Evolutionary conservation across 2,329 filamentous ascomycete genomes (phyloP).

Genomic region (Epichloe coenophiala): DNA sequence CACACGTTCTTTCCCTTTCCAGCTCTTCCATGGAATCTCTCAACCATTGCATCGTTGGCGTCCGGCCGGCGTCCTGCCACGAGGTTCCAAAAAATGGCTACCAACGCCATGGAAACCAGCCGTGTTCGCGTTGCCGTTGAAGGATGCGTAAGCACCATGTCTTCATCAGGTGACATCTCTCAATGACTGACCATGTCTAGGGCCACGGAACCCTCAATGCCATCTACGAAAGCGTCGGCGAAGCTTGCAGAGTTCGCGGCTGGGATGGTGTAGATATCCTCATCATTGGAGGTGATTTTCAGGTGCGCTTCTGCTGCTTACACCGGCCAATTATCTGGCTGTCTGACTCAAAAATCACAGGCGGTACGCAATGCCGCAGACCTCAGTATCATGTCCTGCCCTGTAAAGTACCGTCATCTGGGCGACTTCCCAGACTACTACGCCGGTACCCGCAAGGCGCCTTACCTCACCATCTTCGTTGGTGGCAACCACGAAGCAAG

Average conservation of each 20-base stretch:
- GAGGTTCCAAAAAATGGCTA: slow-evolving; percentile 11
- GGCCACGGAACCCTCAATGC: slow-evolving; percentile 85
- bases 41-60: neutral
- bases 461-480: slow-evolving; percentile 83
- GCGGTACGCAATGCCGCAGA: slow-evolving; percentile 81
- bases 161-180: neutral
- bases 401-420: slow-evolving; percentile 72
- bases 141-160: slow-evolving; percentile 55
- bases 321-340: neutral
- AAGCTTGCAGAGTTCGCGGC: slow-evolving; percentile 53
- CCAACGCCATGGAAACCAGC: slow-evolving; percentile 20
- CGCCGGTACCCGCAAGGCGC: slow-evolving; percentile 60
- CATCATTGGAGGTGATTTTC: slow-evolving; percentile 94
- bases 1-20: no score
- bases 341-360: slow-evolving; percentile 23
- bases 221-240: slow-evolving; percentile 70
- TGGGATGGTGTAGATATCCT: slow-evolving; percentile 80
- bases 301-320: slow-evolving; percentile 36
- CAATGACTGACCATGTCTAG: slow-evolving; percentile 30
- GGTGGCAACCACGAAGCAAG: slow-evolving; percentile 93
- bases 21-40: no score
- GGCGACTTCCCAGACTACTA: slow-evolving; percentile 96
- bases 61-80: neutral
- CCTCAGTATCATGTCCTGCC: slow-evolving; percentile 78
- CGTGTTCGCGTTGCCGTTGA: slow-evolving; percentile 69